Base-by-base conservation (phyloP, 805 yeast genomes). In the Yarrowia phangngaensis region DNA sequence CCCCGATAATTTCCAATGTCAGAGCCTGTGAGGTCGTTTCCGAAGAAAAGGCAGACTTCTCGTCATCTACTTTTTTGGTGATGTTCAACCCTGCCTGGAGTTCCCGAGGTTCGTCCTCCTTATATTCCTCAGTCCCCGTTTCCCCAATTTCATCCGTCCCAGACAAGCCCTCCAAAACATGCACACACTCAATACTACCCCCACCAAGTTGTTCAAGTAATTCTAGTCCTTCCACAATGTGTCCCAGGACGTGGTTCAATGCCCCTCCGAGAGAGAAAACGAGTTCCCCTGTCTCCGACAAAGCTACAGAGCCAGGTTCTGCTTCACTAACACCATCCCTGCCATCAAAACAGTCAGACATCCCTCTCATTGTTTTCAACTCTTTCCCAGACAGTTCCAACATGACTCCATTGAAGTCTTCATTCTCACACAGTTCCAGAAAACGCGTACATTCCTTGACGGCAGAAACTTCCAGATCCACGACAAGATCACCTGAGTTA, bases 191-290 rank as follows among this genome's bases (percentile, higher is more conserved):
- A 9, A 38, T 38, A 1, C 97, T 86, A 55, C 85, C 88, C 26
- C 88, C 88, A 43, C 81, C 82, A 22, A 74, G 52, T 26, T 78
- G 72, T 62, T 83, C 83, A 29, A 66, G 61, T 2, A 95, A 90
- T 63, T 90, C 95, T 20, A 89, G 79, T 55, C 89, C 95, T 14
- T 89, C 88, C 2, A 90, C 95, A 53, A 84, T 95, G 47, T 82
- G 80, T 63, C 90, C 97, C 52, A 90, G 70, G n/a, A 90, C 68
- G 43, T 74, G 67, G 61, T 90, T 97, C 60, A 92, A 70, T 20
- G 83, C 84, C 58, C 88, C 95, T 74, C 82, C 62, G 55, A 29
- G 7, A 1, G 45, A 38, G 8, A 38, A 38, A 0, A 38, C 14
- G 3, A 38, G 24, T 22, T 38, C 45, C 2, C 32, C 45, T 11